Conservation (phyloP, 257 asterid genomes). For the Solanum piurae region DNA sequence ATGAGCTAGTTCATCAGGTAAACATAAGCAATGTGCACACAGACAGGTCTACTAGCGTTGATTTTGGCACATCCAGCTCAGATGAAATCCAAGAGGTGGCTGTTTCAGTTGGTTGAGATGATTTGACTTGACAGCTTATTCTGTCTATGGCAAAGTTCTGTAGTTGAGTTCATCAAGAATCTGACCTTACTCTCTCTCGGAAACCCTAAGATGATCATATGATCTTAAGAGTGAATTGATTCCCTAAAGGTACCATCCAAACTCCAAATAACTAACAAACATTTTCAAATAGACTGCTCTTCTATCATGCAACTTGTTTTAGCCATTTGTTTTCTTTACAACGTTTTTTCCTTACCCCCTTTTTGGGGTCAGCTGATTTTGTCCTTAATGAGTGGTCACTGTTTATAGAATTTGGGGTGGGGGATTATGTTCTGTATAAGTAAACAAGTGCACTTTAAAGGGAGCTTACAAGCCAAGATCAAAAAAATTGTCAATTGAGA, state of each 20-base stretch:
- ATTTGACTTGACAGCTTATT: not conserved
- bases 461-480: not conserved
- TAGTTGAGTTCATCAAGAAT: not conserved
- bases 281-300: not conserved
- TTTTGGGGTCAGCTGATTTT: not conserved
- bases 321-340: not conserved
- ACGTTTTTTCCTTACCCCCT: not conserved
- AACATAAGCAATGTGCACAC: not conserved
- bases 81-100: conserved; percentile 13
- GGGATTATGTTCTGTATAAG: not conserved
- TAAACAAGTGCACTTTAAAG: not conserved
- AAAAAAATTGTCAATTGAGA: not conserved
- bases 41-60: not conserved
- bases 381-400: not conserved
- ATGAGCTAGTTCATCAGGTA: not conserved
- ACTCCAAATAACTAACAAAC: not conserved
- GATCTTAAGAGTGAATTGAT: not conserved
- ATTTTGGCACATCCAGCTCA: conserved; percentile 1
- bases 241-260: not conserved
- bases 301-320: not conserved
- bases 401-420: not conserved
- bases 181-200: not conserved
- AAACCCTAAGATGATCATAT: not conserved
- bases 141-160: not conserved
- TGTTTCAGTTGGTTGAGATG: conserved; percentile 13